These are phyloP conservation scores for Nepenthes alata DNA, from an alignment of 179 eudicot genomes.

Conservation along the genomic window DNA sequence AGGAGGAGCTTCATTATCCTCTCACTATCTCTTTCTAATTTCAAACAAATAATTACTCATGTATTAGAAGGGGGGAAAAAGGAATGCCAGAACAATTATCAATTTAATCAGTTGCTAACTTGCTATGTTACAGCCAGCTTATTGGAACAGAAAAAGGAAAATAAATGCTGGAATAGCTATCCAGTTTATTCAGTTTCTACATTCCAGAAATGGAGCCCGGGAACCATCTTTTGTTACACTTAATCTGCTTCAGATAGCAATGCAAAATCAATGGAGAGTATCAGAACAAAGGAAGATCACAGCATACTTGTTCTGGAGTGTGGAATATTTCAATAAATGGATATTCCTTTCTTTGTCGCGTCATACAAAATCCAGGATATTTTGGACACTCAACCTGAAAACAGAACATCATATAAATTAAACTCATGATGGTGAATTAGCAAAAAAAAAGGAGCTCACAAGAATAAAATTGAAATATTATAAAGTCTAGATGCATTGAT, in stretches of 20 bases:
- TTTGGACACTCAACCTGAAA: constrained; percentile 92
- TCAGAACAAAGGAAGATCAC: background rate
- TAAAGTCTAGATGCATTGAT: background rate
- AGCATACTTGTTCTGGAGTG: constrained; percentile 75
- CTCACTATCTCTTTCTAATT: too few species aligned
- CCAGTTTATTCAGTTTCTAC: too few species aligned
- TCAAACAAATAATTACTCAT: too few species aligned
- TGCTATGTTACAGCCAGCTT: too few species aligned
- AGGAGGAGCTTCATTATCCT: too few species aligned
- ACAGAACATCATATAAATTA: background rate
- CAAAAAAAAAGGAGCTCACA: too few species aligned
- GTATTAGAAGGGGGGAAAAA: too few species aligned
- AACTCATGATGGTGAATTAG: background rate
- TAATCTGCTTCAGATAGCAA: background rate
- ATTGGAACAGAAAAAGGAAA: too few species aligned
- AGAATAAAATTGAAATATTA: background rate
- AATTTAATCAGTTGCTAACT: too few species aligned
- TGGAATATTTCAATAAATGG: constrained; percentile 87
- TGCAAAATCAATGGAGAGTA: background rate
- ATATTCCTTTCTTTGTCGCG: constrained; percentile 76
- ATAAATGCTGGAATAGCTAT: too few species aligned
- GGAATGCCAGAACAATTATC: too few species aligned
- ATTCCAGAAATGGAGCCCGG: too few species aligned
- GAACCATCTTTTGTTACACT: background rate
- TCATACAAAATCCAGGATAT: constrained; percentile 87